Evolutionary conservation across 2,329 filamentous ascomycete genomes (phyloP).

Genomic region (Leptographium galeiforme): DNA sequence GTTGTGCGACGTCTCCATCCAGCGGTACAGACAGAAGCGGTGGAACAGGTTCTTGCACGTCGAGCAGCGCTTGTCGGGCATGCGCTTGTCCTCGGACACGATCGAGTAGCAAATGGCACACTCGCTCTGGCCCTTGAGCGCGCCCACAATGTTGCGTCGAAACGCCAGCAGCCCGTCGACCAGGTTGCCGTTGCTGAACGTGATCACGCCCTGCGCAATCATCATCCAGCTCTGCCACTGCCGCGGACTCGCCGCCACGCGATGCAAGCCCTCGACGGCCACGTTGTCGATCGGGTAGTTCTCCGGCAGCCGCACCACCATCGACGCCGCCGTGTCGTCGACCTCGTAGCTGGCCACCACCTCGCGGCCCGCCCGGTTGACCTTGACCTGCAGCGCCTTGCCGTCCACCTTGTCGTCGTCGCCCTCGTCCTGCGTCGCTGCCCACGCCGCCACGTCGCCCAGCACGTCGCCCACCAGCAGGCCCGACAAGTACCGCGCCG

Average conservation of each 20-base stretch:
- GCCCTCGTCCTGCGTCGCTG: conserved; percentile 34
- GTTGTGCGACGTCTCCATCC: conserved; percentile 89
- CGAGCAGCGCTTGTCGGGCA: conserved; percentile 80
- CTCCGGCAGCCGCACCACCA: conserved; percentile 66
- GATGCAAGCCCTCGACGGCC: conserved; percentile 60
- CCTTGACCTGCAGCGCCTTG: conserved; percentile 50
- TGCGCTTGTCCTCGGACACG: conserved; percentile 73
- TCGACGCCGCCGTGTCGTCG: conserved; percentile 73
- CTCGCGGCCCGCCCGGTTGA: conserved; percentile 58
- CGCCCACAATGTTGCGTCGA: conserved; percentile 73
- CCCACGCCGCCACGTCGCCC: conserved; percentile 56
- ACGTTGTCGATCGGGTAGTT: conserved; percentile 75
- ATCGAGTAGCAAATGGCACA: conserved; percentile 97
- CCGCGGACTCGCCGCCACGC: conserved; percentile 77
- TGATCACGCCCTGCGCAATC: conserved; percentile 82
- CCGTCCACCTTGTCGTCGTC: conserved; percentile 24
- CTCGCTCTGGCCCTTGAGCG: conserved; percentile 83
- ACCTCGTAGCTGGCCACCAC: conserved; percentile 75
- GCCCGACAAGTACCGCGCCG: conserved; percentile 67
- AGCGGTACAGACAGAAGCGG: conserved; percentile 78
- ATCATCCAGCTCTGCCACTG: conserved; percentile 90
- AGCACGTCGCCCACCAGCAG: conserved; percentile 53
- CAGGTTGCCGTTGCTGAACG: conserved; percentile 80
- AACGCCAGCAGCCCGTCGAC: conserved; percentile 79
- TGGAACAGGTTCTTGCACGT: conserved; percentile 96